Evolutionary conservation across 2,329 filamentous ascomycete genomes (phyloP).

Genomic region (Cadophora sp.): DNA sequence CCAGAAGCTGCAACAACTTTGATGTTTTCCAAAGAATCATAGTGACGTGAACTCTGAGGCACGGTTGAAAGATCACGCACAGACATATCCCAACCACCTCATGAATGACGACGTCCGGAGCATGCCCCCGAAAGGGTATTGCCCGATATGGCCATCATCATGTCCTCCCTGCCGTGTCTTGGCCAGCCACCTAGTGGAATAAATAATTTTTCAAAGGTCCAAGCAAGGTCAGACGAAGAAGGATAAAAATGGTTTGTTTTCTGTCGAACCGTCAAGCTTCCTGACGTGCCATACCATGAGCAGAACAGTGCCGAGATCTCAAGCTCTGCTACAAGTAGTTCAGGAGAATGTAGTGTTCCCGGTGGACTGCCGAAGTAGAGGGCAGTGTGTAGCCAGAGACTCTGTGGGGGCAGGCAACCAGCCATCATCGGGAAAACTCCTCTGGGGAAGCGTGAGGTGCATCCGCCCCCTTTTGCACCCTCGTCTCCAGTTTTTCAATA

Average conservation of each 20-base stretch:
- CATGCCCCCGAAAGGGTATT: neutral
- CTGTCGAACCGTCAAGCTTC: neutral
- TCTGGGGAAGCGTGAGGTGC: conserved; percentile 4
- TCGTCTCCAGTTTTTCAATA: conserved; percentile 1
- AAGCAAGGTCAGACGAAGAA: neutral
- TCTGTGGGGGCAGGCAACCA: neutral
- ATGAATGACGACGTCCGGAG: conserved; percentile 7
- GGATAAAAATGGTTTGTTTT: neutral
- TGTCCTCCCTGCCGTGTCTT: neutral
- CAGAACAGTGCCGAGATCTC: neutral
- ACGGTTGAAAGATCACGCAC: neutral
- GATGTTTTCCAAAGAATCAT: neutral
- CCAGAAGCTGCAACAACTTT: conserved; percentile 6
- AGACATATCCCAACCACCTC: conserved; percentile 2
- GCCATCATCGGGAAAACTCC: neutral
- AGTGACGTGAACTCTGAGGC: neutral
- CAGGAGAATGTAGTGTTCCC: neutral
- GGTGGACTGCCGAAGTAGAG: neutral
- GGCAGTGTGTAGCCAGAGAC: too few relatives aligned
- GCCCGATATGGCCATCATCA: conserved; percentile 1
- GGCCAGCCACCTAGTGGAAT: neutral
- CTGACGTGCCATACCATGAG: neutral
- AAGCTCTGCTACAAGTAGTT: neutral
- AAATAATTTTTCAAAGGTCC: neutral
- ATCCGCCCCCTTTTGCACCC: conserved; percentile 5